phyloP scores from a whole-genome alignment of 768 basidiomycete species.

The Amanita rubescens region DNA sequence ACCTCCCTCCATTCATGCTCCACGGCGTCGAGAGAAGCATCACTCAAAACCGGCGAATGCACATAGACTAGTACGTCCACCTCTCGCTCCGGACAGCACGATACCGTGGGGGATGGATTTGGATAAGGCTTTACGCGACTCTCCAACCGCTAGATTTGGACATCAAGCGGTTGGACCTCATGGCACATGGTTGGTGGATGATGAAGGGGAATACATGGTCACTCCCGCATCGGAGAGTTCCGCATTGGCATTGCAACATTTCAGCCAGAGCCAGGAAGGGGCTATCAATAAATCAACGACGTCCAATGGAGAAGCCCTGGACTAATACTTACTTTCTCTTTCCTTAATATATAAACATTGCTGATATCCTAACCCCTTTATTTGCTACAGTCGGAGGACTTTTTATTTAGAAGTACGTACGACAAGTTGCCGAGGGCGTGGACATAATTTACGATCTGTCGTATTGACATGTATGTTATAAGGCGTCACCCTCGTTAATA shows the following conservation, averaged over 20 bases:
- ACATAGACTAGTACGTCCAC: neutral
- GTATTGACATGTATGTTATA: no score
- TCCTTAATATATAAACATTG: neutral
- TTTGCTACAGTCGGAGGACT: neutral
- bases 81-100: neutral
- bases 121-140: neutral
- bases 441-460: no score
- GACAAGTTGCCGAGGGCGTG: no score
- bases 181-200: slow-evolving; percentile 3
- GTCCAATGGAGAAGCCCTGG: neutral
- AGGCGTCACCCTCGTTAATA: no score
- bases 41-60: neutral
- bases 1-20: slow-evolving; percentile 1
- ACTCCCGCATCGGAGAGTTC: neutral
- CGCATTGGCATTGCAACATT: neutral
- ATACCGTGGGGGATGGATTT: slow-evolving; percentile 3
- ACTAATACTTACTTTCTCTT: neutral
- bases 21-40: slow-evolving; percentile 1
- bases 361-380: neutral
- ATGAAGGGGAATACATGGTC: neutral
- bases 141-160: neutral
- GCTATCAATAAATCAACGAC: neutral
- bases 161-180: neutral
- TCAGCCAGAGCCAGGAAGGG: neutral
- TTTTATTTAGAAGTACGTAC: neutral